Conservation (phyloP, 2,329 filamentous ascomycete genomes). For the Apiospora phragmitis region DNA sequence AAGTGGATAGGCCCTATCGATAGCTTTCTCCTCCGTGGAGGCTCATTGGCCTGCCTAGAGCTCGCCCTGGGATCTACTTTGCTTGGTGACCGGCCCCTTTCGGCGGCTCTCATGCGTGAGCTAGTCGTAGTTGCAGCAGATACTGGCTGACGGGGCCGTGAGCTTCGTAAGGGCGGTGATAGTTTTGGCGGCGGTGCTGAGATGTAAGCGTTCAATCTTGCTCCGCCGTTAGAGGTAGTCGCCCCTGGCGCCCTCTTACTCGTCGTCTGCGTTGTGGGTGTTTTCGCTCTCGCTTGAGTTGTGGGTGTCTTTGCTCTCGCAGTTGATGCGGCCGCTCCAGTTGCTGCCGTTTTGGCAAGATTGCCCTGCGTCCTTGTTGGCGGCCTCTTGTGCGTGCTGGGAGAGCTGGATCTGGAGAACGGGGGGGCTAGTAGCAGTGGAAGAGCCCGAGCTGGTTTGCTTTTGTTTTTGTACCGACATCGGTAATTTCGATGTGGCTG, state of each 20-base stretch:
- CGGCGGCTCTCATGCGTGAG: conserved; percentile 65
- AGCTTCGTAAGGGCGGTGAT: conserved; percentile 79
- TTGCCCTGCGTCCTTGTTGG: conserved; percentile 39
- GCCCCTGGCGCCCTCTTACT: conserved; percentile 41
- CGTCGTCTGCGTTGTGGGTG: conserved; percentile 38
- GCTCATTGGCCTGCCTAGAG: conserved; percentile 33
- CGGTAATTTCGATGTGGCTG: conserved; percentile 44
- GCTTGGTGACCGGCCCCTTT: conserved; percentile 51
- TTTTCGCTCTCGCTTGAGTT: conserved; percentile 35
- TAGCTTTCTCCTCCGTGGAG: conserved; percentile 50
- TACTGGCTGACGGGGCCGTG: conserved; percentile 76
- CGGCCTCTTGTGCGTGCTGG: conserved; percentile 45
- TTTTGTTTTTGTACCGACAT: conserved; percentile 49
- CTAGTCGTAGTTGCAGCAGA: conserved; percentile 72
- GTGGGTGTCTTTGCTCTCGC: conserved; percentile 44
- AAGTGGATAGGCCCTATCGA: conserved; percentile 79
- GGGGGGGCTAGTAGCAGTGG: conserved; percentile 42
- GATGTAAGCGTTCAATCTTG: conserved; percentile 72
- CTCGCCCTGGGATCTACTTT: conserved; percentile 29
- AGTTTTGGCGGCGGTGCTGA: conserved; percentile 68
- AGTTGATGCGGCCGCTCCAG: not conserved
- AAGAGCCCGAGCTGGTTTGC: conserved; percentile 43
- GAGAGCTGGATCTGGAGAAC: conserved; percentile 59
- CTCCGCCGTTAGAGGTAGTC: conserved; percentile 50
- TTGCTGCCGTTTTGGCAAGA: conserved; percentile 32